Evolutionary conservation across 106 monocot species (phyloP).

Genomic region (Hemerocallis citrina): DNA sequence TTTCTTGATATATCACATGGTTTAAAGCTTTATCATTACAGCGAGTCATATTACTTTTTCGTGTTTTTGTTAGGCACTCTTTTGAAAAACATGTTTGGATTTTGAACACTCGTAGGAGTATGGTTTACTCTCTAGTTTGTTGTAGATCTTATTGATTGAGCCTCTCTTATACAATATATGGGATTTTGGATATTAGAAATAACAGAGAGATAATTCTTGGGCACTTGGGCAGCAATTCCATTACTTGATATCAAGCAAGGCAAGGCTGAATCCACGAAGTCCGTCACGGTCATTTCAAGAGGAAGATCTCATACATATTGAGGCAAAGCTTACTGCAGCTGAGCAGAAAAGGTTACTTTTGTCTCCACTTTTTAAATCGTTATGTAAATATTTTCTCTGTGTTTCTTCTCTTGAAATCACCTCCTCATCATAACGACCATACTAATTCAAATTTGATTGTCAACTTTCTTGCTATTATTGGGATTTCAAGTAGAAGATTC

Average conservation of each 20-base stretch:
- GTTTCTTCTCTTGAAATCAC: not conserved
- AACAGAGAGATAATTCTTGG: not conserved
- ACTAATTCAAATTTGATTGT: not conserved
- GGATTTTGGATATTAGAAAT: not conserved
- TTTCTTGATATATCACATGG: too few species aligned
- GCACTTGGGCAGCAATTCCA: slow-evolving; percentile 86
- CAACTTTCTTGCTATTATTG: not conserved
- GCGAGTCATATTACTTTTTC: too few species aligned
- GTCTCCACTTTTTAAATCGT: not conserved
- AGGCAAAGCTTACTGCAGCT: slow-evolving; percentile 93
- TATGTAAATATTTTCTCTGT: not conserved
- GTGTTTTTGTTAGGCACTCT: too few species aligned
- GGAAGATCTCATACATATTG: slow-evolving; percentile 75
- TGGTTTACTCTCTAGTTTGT: too few species aligned
- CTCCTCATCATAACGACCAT: not conserved
- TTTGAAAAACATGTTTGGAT: too few species aligned
- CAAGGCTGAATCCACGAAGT: slow-evolving; percentile 74
- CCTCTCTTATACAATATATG: too few species aligned
- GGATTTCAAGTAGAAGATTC: not conserved
- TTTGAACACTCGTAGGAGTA: too few species aligned
- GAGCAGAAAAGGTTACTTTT: slow-evolving; percentile 78
- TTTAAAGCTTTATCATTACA: too few species aligned
- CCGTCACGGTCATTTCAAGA: slow-evolving; percentile 98
- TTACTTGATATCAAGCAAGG: slow-evolving; percentile 88
- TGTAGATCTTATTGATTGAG: too few species aligned